Percentiles rank a stretch among this genome's conserved stretches.
phyloP scores from a whole-genome alignment of 2,329 filamentous ascomycete species.

The Reticulascus tulasneorum region DNA sequence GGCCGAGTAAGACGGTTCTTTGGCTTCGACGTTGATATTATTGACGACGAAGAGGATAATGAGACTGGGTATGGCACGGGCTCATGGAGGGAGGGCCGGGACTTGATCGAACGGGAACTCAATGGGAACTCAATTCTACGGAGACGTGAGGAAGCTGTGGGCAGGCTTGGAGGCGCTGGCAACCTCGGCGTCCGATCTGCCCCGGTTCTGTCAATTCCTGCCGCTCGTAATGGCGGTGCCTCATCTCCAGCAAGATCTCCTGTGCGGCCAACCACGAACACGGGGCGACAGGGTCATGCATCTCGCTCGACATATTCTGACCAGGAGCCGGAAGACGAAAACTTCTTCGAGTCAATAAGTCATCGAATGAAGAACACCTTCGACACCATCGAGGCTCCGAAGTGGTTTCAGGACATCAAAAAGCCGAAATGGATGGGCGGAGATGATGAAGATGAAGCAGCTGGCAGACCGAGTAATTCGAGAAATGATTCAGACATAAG shows the following conservation, averaged over 20 bases:
- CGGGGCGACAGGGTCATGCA: slow-evolving; percentile 19
- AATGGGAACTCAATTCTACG: slow-evolving; percentile 57
- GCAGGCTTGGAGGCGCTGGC: slow-evolving; percentile 24
- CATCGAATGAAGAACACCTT: slow-evolving; percentile 90
- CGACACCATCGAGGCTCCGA: slow-evolving; percentile 74
- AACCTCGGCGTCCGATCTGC: slow-evolving; percentile 28
- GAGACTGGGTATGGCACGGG: slow-evolving; percentile 69
- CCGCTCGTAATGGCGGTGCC: slow-evolving; percentile 26
- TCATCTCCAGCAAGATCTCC: slow-evolving; percentile 37
- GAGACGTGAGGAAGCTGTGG: slow-evolving; percentile 40
- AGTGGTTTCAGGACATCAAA: slow-evolving; percentile 77
- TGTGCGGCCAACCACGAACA: slow-evolving; percentile 35
- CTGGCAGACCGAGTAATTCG: slow-evolving; percentile 13
- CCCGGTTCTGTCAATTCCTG: slow-evolving; percentile 46
- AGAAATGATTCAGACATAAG: slow-evolving; percentile 41
- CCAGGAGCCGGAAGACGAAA: slow-evolving; percentile 67
- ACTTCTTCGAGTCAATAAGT: slow-evolving; percentile 78
- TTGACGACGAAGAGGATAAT: slow-evolving; percentile 69
- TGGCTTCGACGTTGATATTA: slow-evolving; percentile 70
- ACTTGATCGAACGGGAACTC: slow-evolving; percentile 83
- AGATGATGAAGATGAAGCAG: slow-evolving; percentile 37
- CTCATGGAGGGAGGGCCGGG: slow-evolving; percentile 86
- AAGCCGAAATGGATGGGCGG: slow-evolving; percentile 78
- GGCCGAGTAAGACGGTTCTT: slow-evolving; percentile 71
- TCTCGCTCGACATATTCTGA: slow-evolving; percentile 25